Base-by-base conservation (phyloP, 169 alveolate species). In the Hepatocystis sp. region DNA sequence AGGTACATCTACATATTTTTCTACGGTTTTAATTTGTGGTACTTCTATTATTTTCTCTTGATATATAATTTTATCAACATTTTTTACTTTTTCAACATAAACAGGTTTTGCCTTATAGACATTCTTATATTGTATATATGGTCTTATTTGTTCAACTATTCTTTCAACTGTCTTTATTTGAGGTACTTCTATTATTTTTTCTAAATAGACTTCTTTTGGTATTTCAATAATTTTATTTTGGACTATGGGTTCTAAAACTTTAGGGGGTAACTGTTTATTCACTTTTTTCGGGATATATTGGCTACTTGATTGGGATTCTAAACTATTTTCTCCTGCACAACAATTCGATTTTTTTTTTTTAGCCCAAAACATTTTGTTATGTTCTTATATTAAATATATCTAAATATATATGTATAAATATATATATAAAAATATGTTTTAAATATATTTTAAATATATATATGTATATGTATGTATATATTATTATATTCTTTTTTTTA, bases 31-130 rank as follows among this genome's bases (percentile, higher is more conserved):
- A 47, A 91, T 88, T 88, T 93, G 96, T 27, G 96, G 96, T 5
- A 93, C 96, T 90, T 93, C 96, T 51, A 93, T 85, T 89, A 93
- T 93, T 90, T 93, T 93, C 67, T 93, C 96, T 61, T 93, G 91
- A 85, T 93, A 93, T 36, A 88, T 85, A 23, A 93, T 89, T 49
- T 56, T 85, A 30, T 94, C 95, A 46, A 93, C 94, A 88, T 93
- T 92, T 66, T 90, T 91, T 53, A 88, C 84, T 85, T 86, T 90
- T 65, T 93, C 96, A 19, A 90, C 95, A 66, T 91, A 93, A 19
- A 91, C 96, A 58, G 88, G 91, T 89, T 91, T 93, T 64, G 92
- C 84, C 85, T 86, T 90, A 84, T 93, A 91, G 15, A 90, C 94
- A 28, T 93, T 94, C 78, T 91, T 91, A 81, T 93, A 91, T 84